Evolutionary conservation across 768 basidiomycete genomes (phyloP), one percentile per base, ranked within the genome.

Genomic region (Dentipellis sp.): DNA sequence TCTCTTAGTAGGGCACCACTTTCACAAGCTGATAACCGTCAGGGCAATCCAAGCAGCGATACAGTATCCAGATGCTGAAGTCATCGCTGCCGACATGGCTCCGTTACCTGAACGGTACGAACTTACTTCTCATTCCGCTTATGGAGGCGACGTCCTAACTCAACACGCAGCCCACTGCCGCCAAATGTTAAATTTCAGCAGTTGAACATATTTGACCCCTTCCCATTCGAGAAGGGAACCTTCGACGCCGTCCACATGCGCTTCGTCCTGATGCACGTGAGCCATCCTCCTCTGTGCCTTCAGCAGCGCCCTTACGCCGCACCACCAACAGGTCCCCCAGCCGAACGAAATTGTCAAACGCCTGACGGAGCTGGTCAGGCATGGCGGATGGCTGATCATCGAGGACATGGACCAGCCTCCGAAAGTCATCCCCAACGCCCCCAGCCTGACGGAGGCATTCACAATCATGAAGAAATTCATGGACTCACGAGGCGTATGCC

Each of bases 231-330:
- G n/a, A 36, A 56, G 0, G 58, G 52, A 34, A 52, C 51, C 23
- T 66, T 64, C 19, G 65, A 67, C 50, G 60, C 65, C 4, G 55
- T 67, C 16, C 66, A 67, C 54, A 54, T 56, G 4, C 64, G 66
- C 23, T 59, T 65, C 34, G 50, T 65, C 16, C 52, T 66, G 37
- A 53, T 59, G 38, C 62, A 67, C 45, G 66, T 67, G 53, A 9
- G 59, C 40, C 21, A 34, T 23, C 9, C 10, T 29, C 10, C 11
- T 3, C 17, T 5, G 10, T 7, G 11, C 12, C 51, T 10, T 6
- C 39, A 23, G 10, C 10, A 6, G 54, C 11, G 17, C 21, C 47
- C 5, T 16, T 19, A 40, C 42, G 42, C 42, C n/a, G 19, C 21
- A 3, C 3, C 35, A 10, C 22, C 35, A 14, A 10, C 38, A 65